Conservation (phyloP, 139 green algal species). For the Auxenochlorella protothecoides region DNA sequence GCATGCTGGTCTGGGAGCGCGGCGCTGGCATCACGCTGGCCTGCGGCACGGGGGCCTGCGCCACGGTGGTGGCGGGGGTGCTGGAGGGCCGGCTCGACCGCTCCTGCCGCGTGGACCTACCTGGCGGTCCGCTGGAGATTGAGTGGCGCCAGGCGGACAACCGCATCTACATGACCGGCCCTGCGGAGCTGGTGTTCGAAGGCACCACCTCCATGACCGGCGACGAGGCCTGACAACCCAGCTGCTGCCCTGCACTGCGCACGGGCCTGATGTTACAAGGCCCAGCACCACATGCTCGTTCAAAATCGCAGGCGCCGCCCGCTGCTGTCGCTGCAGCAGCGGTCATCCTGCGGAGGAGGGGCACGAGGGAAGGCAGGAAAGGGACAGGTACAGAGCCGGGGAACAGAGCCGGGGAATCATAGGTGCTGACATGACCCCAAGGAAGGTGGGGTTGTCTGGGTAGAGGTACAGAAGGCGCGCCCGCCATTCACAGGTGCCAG, state of each 20-base stretch:
- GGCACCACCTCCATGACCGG: constrained; percentile 19
- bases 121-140: constrained; percentile 90
- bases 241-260: neutral
- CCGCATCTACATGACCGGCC: constrained; percentile 95
- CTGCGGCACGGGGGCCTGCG: constrained; percentile 94
- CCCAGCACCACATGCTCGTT: no score
- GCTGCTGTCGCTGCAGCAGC: no score
- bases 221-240: neutral
- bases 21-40: constrained; percentile 91
- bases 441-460: no score
- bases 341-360: no score
- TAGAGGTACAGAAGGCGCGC: no score
- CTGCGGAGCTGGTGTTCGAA: constrained; percentile 78
- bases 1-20: constrained; percentile 95
- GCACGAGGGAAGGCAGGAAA: no score
- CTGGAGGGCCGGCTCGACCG: constrained; percentile 80
- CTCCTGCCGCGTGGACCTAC: constrained; percentile 70
- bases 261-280: no score
- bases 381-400: no score
- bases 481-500: no score
- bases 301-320: no score
- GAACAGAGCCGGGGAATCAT: no score
- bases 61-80: constrained; percentile 91
- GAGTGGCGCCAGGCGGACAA: constrained; percentile 87
- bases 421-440: no score